These are phyloP conservation scores for Fraxinus anomala DNA, from an alignment of 257 asterid species.

Conservation along the genomic window DNA sequence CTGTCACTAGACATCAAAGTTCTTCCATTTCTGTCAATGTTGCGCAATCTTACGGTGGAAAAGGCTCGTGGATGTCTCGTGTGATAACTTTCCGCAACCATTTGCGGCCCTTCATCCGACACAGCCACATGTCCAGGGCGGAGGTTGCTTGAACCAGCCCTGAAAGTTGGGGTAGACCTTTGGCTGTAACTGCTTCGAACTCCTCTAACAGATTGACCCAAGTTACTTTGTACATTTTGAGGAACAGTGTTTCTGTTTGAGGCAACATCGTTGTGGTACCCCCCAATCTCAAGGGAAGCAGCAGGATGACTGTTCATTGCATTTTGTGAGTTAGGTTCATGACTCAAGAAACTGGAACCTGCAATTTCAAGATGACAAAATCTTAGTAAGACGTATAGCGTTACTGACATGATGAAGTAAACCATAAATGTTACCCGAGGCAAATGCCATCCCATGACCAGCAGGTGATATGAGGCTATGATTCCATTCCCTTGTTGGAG, in stretches of 20 bases:
- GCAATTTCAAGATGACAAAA: constrained; percentile 31
- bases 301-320: constrained; percentile 40
- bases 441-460: constrained; percentile 45
- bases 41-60: constrained; percentile 46
- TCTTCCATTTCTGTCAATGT: constrained; percentile 52
- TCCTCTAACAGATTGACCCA: constrained; percentile 53
- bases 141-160: constrained; percentile 61
- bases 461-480: constrained; percentile 42
- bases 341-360: constrained; percentile 56
- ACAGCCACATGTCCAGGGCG: constrained; percentile 48
- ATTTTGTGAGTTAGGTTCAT: constrained; percentile 45
- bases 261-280: constrained; percentile 44
- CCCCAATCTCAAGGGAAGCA: constrained; percentile 49
- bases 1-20: constrained; percentile 45
- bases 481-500: constrained; percentile 56
- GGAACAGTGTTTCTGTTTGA: constrained; percentile 47
- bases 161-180: constrained; percentile 49
- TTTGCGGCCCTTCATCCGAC: constrained; percentile 53
- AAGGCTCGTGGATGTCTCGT: constrained; percentile 50
- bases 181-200: constrained; percentile 54
- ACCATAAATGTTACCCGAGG: constrained; percentile 52
- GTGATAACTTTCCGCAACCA: constrained; percentile 47
- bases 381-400: constrained; percentile 4
- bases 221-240: constrained; percentile 42
- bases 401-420: not conserved